phyloP scores from a whole-genome alignment of 768 basidiomycete genomes.

The Kwoniella newhampshirensis region DNA sequence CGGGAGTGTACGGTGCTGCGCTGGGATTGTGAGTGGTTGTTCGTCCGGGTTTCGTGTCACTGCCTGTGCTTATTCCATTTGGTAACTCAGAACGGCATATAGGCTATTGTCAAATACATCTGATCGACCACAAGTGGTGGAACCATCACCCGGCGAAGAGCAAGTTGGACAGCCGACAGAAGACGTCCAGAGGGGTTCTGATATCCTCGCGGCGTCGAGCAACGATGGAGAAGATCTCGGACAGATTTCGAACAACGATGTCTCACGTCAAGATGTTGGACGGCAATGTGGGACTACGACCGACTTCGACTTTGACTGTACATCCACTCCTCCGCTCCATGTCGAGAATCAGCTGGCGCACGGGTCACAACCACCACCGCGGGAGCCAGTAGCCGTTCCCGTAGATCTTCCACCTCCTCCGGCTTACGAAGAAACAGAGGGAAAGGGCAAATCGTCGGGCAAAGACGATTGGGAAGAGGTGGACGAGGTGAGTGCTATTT shows the following conservation, averaged over 20 bases:
- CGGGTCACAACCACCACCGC: too few relatives aligned
- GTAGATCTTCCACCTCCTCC: constrained; percentile 19
- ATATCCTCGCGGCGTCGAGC: too few relatives aligned
- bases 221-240: too few relatives aligned
- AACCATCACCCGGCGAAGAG: not conserved
- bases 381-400: too few relatives aligned
- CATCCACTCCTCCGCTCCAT: too few relatives aligned
- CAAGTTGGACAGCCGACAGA: not conserved
- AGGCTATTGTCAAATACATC: constrained; percentile 14
- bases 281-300: too few relatives aligned
- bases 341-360: too few relatives aligned
- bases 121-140: not conserved
- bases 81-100: constrained; percentile 17
- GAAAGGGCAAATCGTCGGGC: not conserved
- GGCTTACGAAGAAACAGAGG: constrained; percentile 22
- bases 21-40: constrained; percentile 18
- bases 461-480: constrained; percentile 18
- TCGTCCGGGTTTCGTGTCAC: too few relatives aligned
- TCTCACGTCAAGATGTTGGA: too few relatives aligned
- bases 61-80: not conserved
- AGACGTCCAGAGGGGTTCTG: too few relatives aligned
- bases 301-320: too few relatives aligned
- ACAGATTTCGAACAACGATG: too few relatives aligned
- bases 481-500: constrained; percentile 7
- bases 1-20: constrained; percentile 20